Evolutionary conservation across 2,329 filamentous ascomycete species (phyloP), one percentile per base, ranked within the genome.

Genomic region (Aureobasidium lini): DNA sequence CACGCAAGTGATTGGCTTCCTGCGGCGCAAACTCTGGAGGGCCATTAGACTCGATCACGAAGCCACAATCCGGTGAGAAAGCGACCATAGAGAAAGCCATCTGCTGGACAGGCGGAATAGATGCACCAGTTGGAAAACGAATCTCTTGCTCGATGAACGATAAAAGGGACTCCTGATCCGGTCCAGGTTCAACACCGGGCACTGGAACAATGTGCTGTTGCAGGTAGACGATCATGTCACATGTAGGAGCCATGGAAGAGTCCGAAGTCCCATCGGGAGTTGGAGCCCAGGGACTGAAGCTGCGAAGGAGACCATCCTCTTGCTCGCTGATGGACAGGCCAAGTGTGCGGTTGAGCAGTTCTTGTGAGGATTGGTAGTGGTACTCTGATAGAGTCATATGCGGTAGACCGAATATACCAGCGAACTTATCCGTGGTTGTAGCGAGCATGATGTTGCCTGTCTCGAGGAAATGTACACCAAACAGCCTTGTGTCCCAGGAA

Each of bases 361-460:
- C 76, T 52, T 73, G 72, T 3, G 75, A 67, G 1, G 68, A 63
- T 6, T 70, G 72, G 65, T 83, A 86, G 2, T 77, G 75, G 59
- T 77, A 74, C 23, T 76, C 68, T 6, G 80, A 82, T 15, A 89
- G 81, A 0, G 88, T 79, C 54, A 99, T 81, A 72, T 97, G 91
- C 29, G 94, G 92, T 48, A 97, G 76, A 2, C 86, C 88, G 71
- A 95, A 95, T 59, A 97, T 86, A 44, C 94, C 92, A n/a, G 87
- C 84, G 68, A 94, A 81, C 76, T 95, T 96, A 69, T 96, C 89
- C 72, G 91, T 96, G 49, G 91, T 93, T 0, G 93, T 96, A 1
- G 88, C 89, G 69, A 97, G 76, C 37, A 97, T 76, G 52, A 94
- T 83, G 13, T 85, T 83, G 1, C 94, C 94, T 63, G 88, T 83